These are phyloP conservation scores for Chlorella sp. DNA, from an alignment of 139 green algal genomes.

Conservation along the genomic window DNA sequence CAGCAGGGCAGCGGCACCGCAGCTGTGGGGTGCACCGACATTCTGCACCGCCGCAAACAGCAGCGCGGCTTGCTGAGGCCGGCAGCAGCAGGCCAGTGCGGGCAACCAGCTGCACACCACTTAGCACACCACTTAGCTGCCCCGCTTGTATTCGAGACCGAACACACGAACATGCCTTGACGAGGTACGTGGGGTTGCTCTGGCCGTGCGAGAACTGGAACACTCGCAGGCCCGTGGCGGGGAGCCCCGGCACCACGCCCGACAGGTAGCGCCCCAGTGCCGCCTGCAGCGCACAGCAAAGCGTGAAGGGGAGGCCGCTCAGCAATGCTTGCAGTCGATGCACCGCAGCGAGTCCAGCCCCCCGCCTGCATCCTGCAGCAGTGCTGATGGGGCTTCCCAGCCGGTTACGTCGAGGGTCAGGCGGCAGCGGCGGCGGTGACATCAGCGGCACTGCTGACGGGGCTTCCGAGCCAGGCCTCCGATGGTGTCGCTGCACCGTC, in stretches of 20 bases:
- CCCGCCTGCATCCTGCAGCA: too few species aligned
- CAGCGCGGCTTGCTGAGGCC: too few species aligned
- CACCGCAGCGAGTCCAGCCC: too few species aligned
- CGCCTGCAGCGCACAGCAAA: background rate
- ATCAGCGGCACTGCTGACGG: background rate
- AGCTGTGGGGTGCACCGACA: background rate
- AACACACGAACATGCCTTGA: slow-evolving; percentile 61
- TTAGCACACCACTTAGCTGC: too few species aligned
- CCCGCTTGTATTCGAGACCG: too few species aligned
- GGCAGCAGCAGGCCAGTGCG: too few species aligned
- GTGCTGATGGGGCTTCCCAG: too few species aligned
- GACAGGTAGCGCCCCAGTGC: slow-evolving; percentile 12
- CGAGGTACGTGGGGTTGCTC: slow-evolving; percentile 96
- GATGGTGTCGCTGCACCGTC: background rate
- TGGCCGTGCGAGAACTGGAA: slow-evolving; percentile 90
- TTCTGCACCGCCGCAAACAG: too few species aligned
- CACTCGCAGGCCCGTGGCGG: background rate
- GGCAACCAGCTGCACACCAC: too few species aligned
- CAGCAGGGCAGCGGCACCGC: background rate
- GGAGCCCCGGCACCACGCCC: background rate
- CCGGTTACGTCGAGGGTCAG: background rate
- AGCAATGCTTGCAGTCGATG: too few species aligned
- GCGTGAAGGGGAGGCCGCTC: too few species aligned
- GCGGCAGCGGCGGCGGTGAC: background rate
- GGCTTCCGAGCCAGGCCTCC: too few species aligned